phyloP scores from a whole-genome alignment of 108 stramenopile genomes.

The Cylindrotheca closterium region DNA sequence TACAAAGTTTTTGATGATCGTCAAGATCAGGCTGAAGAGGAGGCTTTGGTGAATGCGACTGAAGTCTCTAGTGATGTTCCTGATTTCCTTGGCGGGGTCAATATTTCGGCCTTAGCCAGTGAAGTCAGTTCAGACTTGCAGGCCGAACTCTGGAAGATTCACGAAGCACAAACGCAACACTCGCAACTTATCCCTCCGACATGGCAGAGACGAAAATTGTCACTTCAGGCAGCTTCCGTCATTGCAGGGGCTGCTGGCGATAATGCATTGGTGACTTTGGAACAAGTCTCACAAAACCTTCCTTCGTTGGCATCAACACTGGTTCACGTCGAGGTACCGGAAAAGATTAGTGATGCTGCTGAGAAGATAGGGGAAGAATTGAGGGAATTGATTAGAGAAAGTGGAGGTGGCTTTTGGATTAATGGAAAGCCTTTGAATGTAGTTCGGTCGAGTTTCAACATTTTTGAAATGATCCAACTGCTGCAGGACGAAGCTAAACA shows the following conservation, averaged over 20 bases:
- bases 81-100: slow-evolving; percentile 49
- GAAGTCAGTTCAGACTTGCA: slow-evolving; percentile 15
- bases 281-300: slow-evolving; percentile 80
- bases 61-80: slow-evolving; percentile 6
- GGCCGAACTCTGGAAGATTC: slow-evolving; percentile 41
- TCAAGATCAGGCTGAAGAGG: slow-evolving; percentile 19
- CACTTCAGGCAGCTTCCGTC: slow-evolving; percentile 74
- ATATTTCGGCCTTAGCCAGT: slow-evolving; percentile 21
- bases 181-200: slow-evolving; percentile 67
- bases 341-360: slow-evolving; percentile 26
- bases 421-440: slow-evolving; percentile 64
- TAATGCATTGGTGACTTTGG: slow-evolving; percentile 52
- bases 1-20: slow-evolving; percentile 82
- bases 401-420: slow-evolving; percentile 59
- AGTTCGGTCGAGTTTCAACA: slow-evolving; percentile 80
- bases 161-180: slow-evolving; percentile 43
- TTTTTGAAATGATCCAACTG: slow-evolving; percentile 75
- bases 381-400: slow-evolving; percentile 35
- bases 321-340: slow-evolving; percentile 50
- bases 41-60: slow-evolving; percentile 24
- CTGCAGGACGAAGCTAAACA: slow-evolving; percentile 61
- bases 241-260: slow-evolving; percentile 24
- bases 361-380: slow-evolving; percentile 42
- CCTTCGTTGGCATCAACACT: slow-evolving; percentile 78
- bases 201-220: slow-evolving; percentile 77